Evolutionary conservation across 345 rosid genomes (phyloP).

Genomic region (Euphorbia peplus): DNA sequence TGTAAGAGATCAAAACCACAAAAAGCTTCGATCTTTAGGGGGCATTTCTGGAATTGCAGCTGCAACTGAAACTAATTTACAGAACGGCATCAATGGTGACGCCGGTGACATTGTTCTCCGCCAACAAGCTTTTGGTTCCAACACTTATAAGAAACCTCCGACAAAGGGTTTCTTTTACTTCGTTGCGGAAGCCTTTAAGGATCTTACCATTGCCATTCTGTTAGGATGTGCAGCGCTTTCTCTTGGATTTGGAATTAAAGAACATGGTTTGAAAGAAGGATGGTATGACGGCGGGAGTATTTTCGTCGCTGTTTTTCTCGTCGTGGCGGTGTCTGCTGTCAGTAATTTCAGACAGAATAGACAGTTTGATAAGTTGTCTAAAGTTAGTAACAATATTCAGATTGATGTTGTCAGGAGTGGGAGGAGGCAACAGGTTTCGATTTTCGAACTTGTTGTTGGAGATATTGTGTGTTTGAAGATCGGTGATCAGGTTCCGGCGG

Average conservation of each 20-base stretch:
- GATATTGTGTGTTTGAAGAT: slow-evolving; percentile 21
- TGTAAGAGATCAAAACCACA: slow-evolving; percentile 39
- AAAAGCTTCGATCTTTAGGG: slow-evolving; percentile 30
- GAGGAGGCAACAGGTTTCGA: slow-evolving; percentile 15
- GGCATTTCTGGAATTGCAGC: slow-evolving; percentile 42
- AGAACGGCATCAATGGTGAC: slow-evolving; percentile 39
- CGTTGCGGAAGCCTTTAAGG: slow-evolving; percentile 29
- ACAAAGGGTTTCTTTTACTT: slow-evolving; percentile 33
- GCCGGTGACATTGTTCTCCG: slow-evolving; percentile 35
- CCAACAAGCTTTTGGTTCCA: slow-evolving; percentile 51
- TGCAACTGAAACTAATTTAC: slow-evolving; percentile 31
- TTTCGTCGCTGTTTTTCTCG: slow-evolving; percentile 26
- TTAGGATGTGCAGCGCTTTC: slow-evolving; percentile 34
- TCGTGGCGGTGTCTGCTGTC: slow-evolving; percentile 22
- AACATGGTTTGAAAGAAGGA: slow-evolving; percentile 22
- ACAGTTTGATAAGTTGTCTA: slow-evolving; percentile 21
- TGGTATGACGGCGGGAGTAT: slow-evolving; percentile 36
- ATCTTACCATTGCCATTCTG: slow-evolving; percentile 28
- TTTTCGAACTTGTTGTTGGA: slow-evolving; percentile 27
- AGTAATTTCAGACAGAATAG: slow-evolving; percentile 20
- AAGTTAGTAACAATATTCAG: slow-evolving; percentile 14
- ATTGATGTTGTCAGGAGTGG: slow-evolving; percentile 19
- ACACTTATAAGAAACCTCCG: slow-evolving; percentile 63
- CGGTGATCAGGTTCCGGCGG: slow-evolving; percentile 28
- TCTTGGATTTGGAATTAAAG: slow-evolving; percentile 28